Evolutionary conservation across 441 rosid genomes (phyloP).

Genomic region (Sinapis alba): DNA sequence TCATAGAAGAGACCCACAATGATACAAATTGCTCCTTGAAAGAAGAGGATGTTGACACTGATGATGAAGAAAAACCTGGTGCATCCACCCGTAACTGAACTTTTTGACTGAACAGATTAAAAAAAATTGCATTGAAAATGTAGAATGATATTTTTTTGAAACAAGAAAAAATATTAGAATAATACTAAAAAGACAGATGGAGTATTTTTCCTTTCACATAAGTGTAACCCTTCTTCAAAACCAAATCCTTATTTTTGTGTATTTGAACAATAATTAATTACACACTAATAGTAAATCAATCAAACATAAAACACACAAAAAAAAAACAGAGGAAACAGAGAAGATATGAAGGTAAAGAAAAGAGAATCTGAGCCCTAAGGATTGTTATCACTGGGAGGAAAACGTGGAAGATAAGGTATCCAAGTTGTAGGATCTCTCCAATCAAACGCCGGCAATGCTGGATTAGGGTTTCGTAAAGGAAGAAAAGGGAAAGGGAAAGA

Average conservation of each 20-base stretch:
- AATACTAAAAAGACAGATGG: too few species aligned
- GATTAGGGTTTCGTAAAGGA: conserved; percentile 37
- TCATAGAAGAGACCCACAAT: too few species aligned
- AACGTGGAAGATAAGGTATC: conserved; percentile 53
- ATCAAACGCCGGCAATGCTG: conserved; percentile 39
- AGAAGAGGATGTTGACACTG: too few species aligned
- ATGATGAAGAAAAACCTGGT: too few species aligned
- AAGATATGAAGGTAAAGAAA: not conserved
- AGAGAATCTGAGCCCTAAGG: conserved; percentile 10
- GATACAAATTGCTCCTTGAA: too few species aligned
- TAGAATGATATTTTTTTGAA: too few species aligned
- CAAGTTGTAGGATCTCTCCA: conserved; percentile 46
- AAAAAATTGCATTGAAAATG: too few species aligned
- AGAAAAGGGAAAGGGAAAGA: conserved; percentile 47
- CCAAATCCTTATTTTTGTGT: conserved; percentile 20
- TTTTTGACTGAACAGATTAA: too few species aligned
- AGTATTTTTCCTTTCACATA: too few species aligned
- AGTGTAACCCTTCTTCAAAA: not conserved
- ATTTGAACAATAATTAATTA: conserved; percentile 32
- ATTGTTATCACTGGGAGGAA: conserved; percentile 44
- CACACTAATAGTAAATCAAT: not conserved
- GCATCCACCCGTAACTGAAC: too few species aligned
- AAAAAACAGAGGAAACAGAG: not conserved
- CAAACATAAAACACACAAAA: not conserved
- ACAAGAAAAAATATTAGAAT: too few species aligned